A percentile compares a stretch with the other conserved stretches of the same genome.
phyloP scores from a whole-genome alignment of 805 yeast species.

The Vanderwaltozyma polyspora region DNA sequence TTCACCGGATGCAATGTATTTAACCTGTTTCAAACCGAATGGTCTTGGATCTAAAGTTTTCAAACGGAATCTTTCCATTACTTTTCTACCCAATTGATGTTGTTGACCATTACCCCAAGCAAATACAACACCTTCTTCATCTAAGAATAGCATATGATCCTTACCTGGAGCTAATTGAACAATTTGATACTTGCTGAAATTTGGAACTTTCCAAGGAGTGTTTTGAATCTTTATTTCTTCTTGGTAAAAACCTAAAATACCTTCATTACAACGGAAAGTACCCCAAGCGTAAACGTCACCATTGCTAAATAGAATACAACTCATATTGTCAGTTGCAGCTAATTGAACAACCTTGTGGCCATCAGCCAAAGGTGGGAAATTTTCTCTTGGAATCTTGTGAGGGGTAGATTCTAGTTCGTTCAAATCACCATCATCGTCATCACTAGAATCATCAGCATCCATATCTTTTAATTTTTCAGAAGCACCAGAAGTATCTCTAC shows the following conservation, averaged over 20 bases:
- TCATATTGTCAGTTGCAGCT: conserved; percentile 86
- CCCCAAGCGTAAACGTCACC: conserved; percentile 98
- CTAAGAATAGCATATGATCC: conserved; percentile 81
- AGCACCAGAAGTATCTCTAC: conserved; percentile 66
- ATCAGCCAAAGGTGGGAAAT: conserved; percentile 44
- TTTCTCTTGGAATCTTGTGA: conserved; percentile 44
- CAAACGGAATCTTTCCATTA: conserved; percentile 65
- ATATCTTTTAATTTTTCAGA: conserved; percentile 58
- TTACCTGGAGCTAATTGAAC: conserved; percentile 86
- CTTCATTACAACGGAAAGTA: conserved; percentile 88
- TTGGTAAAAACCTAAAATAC: conserved; percentile 66
- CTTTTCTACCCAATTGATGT: conserved; percentile 79
- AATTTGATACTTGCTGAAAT: conserved; percentile 43
- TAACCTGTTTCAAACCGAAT: conserved; percentile 70
- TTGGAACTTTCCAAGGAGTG: conserved; percentile 50
- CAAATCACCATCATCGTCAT: conserved; percentile 67
- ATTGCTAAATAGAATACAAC: conserved; percentile 64
- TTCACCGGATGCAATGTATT: conserved; percentile 82
- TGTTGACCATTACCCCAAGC: conserved; percentile 99
- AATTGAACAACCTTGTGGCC: conserved; percentile 57
- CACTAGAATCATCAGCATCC: conserved; percentile 47
- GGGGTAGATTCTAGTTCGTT: conserved; percentile 90
- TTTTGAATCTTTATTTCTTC: conserved; percentile 52
- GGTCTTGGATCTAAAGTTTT: conserved; percentile 70
- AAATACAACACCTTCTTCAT: conserved; percentile 72